phyloP scores from a whole-genome alignment of 305 asterid genomes.

The Fraxinus dipetala region DNA sequence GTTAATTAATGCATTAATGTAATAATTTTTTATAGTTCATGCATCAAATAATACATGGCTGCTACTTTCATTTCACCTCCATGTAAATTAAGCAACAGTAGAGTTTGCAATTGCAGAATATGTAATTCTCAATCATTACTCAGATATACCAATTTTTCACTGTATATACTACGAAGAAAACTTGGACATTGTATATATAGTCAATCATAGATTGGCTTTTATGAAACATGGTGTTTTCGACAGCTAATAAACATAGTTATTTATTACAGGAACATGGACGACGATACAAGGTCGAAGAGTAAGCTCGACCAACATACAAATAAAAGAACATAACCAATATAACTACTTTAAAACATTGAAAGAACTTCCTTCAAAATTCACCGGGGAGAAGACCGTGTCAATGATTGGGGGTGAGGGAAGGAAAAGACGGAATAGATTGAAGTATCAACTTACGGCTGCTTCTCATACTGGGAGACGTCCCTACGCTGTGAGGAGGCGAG shows the following conservation, averaged over 20 bases:
- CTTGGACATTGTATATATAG: not conserved
- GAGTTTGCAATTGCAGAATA: not conserved
- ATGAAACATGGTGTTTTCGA: not conserved
- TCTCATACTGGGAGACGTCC: conserved; percentile 38
- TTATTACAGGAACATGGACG: not conserved
- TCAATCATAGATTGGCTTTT: not conserved
- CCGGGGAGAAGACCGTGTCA: conserved; percentile 14
- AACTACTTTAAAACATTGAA: not conserved
- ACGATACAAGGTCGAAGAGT: not conserved
- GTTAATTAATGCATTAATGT: too few species aligned
- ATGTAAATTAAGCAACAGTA: too few species aligned
- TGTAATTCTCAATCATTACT: not conserved
- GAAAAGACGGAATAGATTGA: conserved; percentile 72
- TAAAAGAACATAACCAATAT: not conserved
- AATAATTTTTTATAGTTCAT: too few species aligned
- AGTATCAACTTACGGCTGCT: conserved; percentile 74
- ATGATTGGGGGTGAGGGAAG: conserved; percentile 57
- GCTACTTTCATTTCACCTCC: not conserved
- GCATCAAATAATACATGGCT: not conserved
- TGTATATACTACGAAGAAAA: not conserved
- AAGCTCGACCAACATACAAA: not conserved
- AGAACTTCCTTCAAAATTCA: not conserved
- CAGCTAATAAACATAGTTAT: not conserved
- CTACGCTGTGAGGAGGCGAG: conserved; percentile 60
- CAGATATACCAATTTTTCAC: not conserved